Evolutionary conservation across 768 basidiomycete genomes (phyloP).

Genomic region (Trametes maxima): DNA sequence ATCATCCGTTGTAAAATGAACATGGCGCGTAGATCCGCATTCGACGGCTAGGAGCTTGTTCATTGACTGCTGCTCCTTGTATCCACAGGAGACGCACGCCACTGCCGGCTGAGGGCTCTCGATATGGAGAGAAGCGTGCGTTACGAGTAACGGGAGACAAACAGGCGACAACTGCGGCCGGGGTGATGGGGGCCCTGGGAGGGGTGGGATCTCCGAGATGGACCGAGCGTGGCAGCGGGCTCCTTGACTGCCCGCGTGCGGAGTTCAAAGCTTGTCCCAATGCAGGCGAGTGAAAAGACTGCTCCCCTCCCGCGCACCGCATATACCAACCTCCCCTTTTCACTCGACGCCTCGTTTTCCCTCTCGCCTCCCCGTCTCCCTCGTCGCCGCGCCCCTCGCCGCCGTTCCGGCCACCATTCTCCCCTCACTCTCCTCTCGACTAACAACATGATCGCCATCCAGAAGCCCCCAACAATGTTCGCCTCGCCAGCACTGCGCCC

Average conservation of each 20-base stretch:
- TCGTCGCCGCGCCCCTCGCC: slow-evolving; percentile 31
- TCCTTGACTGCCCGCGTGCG: slow-evolving; percentile 5
- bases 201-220: slow-evolving; percentile 15
- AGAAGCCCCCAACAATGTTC: slow-evolving; percentile 38
- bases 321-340: slow-evolving; percentile 24
- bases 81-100: neutral
- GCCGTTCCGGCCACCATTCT: slow-evolving; percentile 25
- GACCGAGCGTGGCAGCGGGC: slow-evolving; percentile 13
- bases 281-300: slow-evolving; percentile 17
- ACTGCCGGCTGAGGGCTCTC: neutral
- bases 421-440: slow-evolving; percentile 14
- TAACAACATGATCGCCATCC: slow-evolving; percentile 45
- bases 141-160: slow-evolving; percentile 16
- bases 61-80: too few species aligned
- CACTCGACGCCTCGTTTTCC: slow-evolving; percentile 29
- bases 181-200: neutral
- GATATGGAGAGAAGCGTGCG: neutral
- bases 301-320: slow-evolving; percentile 8
- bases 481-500: slow-evolving; percentile 34
- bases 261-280: slow-evolving; percentile 21
- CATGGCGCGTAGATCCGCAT: too few species aligned
- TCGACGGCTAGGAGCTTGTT: too few species aligned
- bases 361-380: slow-evolving; percentile 15
- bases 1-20: too few species aligned
- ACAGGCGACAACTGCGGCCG: slow-evolving; percentile 1